Conservation (phyloP, 179 eudicot species). For the Carnegiea gigantea region DNA sequence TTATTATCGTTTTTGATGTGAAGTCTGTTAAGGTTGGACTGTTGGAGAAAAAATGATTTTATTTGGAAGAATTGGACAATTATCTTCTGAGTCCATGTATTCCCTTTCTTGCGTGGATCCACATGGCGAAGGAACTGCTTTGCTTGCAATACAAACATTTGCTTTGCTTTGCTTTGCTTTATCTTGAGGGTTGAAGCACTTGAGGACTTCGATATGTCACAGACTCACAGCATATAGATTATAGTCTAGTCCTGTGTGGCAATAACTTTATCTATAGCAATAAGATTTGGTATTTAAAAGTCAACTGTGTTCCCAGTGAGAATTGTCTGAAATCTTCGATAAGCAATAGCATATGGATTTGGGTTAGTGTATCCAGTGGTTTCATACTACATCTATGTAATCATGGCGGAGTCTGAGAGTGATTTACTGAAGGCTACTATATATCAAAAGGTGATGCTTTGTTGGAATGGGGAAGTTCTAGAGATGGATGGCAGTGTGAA, state of each 20-base stretch:
- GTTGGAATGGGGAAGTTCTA: background rate
- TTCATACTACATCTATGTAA: background rate
- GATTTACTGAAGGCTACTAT: background rate
- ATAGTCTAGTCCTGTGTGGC: background rate
- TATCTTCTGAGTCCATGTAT: background rate
- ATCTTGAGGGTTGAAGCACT: background rate
- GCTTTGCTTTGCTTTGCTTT: background rate
- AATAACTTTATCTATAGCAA: background rate
- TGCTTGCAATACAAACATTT: no score
- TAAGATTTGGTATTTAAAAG: background rate
- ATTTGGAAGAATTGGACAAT: background rate
- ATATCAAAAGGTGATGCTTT: background rate
- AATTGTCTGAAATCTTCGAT: background rate
- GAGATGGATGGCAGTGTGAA: background rate
- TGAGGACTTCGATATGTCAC: background rate
- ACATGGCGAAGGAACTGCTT: background rate
- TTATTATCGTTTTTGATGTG: background rate
- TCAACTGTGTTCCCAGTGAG: background rate
- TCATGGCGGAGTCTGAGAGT: background rate
- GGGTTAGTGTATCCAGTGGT: background rate
- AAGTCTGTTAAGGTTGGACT: background rate
- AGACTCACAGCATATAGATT: background rate
- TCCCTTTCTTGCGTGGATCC: no score
- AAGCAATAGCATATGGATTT: background rate
- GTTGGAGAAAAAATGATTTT: background rate